Conservation (phyloP, 2,329 filamentous ascomycete species). For the Aspergillus oerlinghausenensis region DNA sequence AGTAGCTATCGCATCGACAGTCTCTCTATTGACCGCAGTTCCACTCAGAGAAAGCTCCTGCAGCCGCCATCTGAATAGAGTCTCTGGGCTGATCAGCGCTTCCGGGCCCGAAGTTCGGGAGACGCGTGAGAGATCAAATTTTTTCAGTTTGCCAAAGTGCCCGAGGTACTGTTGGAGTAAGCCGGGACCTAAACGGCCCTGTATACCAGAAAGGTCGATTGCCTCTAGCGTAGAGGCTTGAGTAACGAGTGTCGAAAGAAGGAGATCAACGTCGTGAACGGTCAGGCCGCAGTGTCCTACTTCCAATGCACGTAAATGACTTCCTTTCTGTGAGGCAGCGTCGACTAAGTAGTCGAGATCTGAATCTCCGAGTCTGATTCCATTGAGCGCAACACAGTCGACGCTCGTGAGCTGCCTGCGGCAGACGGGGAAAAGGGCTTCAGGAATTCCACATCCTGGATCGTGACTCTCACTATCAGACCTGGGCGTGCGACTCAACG, state of each 20-base stretch:
- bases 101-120: slow-evolving; percentile 59
- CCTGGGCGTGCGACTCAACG: slow-evolving; percentile 53
- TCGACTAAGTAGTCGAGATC: slow-evolving; percentile 64
- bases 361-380: slow-evolving; percentile 65
- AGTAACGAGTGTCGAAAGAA: slow-evolving; percentile 59
- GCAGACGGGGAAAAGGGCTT: slow-evolving; percentile 64
- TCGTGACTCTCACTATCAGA: slow-evolving; percentile 49
- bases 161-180: slow-evolving; percentile 64
- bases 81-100: slow-evolving; percentile 62
- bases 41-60: slow-evolving; percentile 63
- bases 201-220: slow-evolving; percentile 63
- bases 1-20: slow-evolving; percentile 60
- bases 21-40: slow-evolving; percentile 58
- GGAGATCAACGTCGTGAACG: slow-evolving; percentile 50
- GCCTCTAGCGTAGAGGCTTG: slow-evolving; percentile 65
- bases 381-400: slow-evolving; percentile 66
- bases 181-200: slow-evolving; percentile 59
- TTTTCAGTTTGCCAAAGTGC: slow-evolving; percentile 62
- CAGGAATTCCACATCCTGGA: slow-evolving; percentile 64
- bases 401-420: slow-evolving; percentile 64
- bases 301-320: slow-evolving; percentile 64
- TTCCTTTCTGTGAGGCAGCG: slow-evolving; percentile 61
- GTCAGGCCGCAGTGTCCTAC: slow-evolving; percentile 57
- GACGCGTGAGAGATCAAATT: slow-evolving; percentile 62
- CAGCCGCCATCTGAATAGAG: slow-evolving; percentile 61